A percentile compares a stretch with the other conserved stretches of the same genome.
phyloP scores from a whole-genome alignment of 176 grass and related monocot genomes.

The Oryza brachyantha region DNA sequence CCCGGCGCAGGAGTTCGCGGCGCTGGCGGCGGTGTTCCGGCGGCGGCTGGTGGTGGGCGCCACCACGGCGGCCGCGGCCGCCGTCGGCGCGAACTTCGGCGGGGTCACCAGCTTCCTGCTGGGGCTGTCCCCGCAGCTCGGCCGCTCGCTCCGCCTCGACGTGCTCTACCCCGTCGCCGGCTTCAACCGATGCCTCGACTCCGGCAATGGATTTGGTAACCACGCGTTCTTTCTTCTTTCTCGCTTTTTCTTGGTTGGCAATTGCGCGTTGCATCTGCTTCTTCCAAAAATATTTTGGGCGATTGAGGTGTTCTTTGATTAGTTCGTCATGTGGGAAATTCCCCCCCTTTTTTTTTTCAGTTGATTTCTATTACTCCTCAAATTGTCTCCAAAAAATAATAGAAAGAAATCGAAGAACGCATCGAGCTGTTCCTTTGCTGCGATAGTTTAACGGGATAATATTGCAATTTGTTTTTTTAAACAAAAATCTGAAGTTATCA shows the following conservation, averaged over 20 bases:
- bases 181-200: conserved; percentile 81
- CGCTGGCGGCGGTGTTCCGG: conserved; percentile 72
- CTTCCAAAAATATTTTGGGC: background rate
- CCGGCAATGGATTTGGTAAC: conserved; percentile 65
- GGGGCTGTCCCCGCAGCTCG: conserved; percentile 70
- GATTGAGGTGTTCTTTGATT: background rate
- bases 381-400: background rate
- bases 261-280: background rate
- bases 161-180: conserved; percentile 87
- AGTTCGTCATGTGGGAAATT: background rate
- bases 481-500: too few relatives aligned
- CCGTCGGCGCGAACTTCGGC: conserved; percentile 81
- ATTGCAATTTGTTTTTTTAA: background rate
- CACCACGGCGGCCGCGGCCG: conserved; percentile 48
- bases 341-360: background rate
- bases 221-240: too few relatives aligned
- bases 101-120: conserved; percentile 89
- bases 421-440: background rate
- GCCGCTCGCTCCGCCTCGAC: conserved; percentile 68
- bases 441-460: background rate
- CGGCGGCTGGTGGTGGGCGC: conserved; percentile 61
- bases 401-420: background rate
- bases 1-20: conserved; percentile 63
- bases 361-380: background rate
- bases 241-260: too few relatives aligned